These are phyloP conservation scores for Excoecaria cochinchinensis DNA, from an alignment of 345 rosid species.

Conservation along the genomic window DNA sequence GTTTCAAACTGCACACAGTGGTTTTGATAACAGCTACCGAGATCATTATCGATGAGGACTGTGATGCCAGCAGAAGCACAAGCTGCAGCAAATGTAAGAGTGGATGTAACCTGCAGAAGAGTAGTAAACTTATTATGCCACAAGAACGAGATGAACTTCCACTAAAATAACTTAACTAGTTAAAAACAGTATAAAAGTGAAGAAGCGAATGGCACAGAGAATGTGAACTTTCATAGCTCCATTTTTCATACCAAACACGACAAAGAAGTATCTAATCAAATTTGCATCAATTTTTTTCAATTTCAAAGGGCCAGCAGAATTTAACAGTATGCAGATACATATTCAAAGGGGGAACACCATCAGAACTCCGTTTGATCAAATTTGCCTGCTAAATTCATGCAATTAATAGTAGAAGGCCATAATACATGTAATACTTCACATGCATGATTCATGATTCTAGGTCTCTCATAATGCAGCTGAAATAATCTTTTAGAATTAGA, in stretches of 20 bases:
- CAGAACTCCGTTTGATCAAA: neutral
- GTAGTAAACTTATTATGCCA: neutral
- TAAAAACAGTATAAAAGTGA: neutral
- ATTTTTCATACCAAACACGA: neutral
- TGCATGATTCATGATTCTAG: neutral
- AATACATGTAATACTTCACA: neutral
- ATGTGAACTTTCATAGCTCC: neutral
- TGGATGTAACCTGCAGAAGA: constrained; percentile 62
- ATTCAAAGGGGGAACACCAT: neutral
- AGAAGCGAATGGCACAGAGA: neutral
- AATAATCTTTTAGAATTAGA: neutral
- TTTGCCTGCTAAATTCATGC: neutral
- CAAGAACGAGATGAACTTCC: neutral
- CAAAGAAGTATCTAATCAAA: neutral
- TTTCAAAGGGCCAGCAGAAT: neutral
- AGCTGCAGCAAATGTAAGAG: constrained; percentile 75
- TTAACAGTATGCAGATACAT: neutral
- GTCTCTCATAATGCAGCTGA: neutral
- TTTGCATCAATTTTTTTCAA: too few relatives aligned
- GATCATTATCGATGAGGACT: constrained; percentile 76
- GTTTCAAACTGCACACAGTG: constrained; percentile 70
- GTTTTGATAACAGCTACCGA: constrained; percentile 44
- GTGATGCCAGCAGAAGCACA: constrained; percentile 83
- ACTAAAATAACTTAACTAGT: neutral
- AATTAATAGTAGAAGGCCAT: neutral